Conservation (phyloP, 2,329 filamentous ascomycete genomes). For the Fonsecaea nubica region DNA sequence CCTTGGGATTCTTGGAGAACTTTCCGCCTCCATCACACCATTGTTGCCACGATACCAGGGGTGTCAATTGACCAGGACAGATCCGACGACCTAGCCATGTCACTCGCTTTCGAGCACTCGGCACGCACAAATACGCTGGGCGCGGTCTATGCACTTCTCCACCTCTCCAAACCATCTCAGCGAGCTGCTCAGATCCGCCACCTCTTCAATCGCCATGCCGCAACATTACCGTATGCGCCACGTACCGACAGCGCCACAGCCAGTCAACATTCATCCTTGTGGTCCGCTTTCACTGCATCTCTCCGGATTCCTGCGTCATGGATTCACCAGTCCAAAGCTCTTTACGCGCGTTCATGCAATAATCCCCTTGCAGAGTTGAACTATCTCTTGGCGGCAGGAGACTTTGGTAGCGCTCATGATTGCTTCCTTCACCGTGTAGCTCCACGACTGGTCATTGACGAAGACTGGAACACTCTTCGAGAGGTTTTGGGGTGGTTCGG, state of each 20-base stretch:
- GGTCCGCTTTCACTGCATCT: constrained; percentile 65
- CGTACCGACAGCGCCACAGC: constrained; percentile 31
- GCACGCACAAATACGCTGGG: constrained; percentile 71
- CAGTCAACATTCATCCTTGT: constrained; percentile 45
- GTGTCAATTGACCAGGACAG: constrained; percentile 64
- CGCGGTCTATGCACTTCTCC: constrained; percentile 77
- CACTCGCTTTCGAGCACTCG: constrained; percentile 61
- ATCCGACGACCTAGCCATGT: constrained; percentile 69
- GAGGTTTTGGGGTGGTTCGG: constrained; percentile 74
- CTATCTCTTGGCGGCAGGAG: constrained; percentile 78
- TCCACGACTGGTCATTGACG: constrained; percentile 79
- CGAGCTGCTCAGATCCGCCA: constrained; percentile 74
- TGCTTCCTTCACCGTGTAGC: constrained; percentile 82
- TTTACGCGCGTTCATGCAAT: constrained; percentile 74
- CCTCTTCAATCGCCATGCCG: constrained; percentile 74
- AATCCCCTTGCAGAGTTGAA: constrained; percentile 75
- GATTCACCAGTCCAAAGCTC: constrained; percentile 86
- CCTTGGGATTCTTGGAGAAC: constrained; percentile 76
- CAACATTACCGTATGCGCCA: constrained; percentile 64
- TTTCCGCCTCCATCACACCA: constrained; percentile 85
- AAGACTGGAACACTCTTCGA: constrained; percentile 74
- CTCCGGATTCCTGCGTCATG: constrained; percentile 76
- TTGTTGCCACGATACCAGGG: constrained; percentile 56
- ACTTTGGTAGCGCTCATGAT: constrained; percentile 80
- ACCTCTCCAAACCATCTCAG: constrained; percentile 68